Conservation (phyloP, 495 filamentous ascomycete species). For the Penicillium riverlandense region DNA sequence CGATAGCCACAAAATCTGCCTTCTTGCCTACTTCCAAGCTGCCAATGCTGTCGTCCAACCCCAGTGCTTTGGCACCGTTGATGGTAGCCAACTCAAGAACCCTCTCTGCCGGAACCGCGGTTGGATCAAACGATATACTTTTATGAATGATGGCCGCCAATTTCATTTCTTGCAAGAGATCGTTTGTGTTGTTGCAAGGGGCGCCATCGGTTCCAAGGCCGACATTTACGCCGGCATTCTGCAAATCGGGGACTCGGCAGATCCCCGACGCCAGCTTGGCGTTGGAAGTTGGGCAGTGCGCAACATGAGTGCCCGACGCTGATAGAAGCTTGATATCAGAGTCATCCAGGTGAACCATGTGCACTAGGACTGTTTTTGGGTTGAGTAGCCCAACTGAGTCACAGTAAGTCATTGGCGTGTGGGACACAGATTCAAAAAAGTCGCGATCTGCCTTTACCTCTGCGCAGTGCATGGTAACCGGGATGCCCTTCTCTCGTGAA, state of each 20-base stretch:
- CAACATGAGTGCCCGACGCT: constrained; percentile 35
- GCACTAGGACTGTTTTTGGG: constrained; percentile 31
- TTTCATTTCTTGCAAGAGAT: constrained; percentile 46
- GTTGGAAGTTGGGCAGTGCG: constrained; percentile 45
- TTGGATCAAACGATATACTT: constrained; percentile 36
- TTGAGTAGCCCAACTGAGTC: constrained; percentile 31
- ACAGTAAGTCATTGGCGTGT: constrained; percentile 39
- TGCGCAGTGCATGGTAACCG: constrained; percentile 36
- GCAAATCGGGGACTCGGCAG: constrained; percentile 36
- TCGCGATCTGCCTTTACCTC: constrained; percentile 31
- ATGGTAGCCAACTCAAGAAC: constrained; percentile 49
- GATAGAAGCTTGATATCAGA: constrained; percentile 33
- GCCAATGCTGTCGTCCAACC: constrained; percentile 34
- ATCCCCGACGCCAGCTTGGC: constrained; percentile 44
- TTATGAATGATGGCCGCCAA: constrained; percentile 46
- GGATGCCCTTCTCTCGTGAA: constrained; percentile 34
- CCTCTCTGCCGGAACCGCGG: constrained; percentile 36
- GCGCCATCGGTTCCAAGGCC: constrained; percentile 43
- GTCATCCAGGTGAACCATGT: constrained; percentile 43
- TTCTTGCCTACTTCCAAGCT: constrained; percentile 49
- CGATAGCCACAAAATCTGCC: constrained; percentile 46
- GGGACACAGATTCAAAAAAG: constrained; percentile 32
- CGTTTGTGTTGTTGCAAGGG: constrained; percentile 45
- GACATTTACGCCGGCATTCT: constrained; percentile 28
- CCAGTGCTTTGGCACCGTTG: constrained; percentile 45